Evolutionary conservation across 371 early-diverging fungal species (phyloP).

Genomic region (Zopfochytrium polystomum): DNA sequence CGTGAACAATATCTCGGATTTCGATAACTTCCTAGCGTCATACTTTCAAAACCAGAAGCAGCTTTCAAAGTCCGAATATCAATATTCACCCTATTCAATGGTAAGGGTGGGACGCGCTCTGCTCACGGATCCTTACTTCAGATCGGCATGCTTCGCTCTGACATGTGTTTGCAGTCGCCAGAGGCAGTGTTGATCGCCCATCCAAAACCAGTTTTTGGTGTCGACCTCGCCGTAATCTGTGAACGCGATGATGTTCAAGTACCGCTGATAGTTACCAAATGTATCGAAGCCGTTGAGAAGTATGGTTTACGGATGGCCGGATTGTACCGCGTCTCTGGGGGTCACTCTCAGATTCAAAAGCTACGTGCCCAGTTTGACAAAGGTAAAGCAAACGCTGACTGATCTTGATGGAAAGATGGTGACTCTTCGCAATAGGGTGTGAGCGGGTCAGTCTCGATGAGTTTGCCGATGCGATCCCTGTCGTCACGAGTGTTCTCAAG

Average conservation of each 20-base stretch:
- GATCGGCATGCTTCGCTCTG: neutral
- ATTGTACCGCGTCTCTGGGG: slow-evolving; percentile 81
- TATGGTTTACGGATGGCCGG: slow-evolving; percentile 58
- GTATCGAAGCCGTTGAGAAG: slow-evolving; percentile 72
- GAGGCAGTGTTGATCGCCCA: slow-evolving; percentile 58
- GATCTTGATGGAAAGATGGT: slow-evolving; percentile 4
- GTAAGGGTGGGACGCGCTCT: slow-evolving; percentile 1
- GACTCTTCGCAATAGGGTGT: slow-evolving; percentile 18
- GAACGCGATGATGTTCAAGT: slow-evolving; percentile 64
- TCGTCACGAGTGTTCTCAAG: slow-evolving; percentile 80
- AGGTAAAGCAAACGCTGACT: slow-evolving; percentile 39
- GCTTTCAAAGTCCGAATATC: slow-evolving; percentile 33
- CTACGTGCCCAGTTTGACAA: slow-evolving; percentile 68
- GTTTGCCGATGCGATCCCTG: slow-evolving; percentile 68
- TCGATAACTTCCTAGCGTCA: slow-evolving; percentile 29
- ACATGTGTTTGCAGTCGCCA: slow-evolving; percentile 54
- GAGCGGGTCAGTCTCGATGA: slow-evolving; percentile 61
- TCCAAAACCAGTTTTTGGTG: slow-evolving; percentile 67
- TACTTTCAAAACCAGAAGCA: slow-evolving; percentile 28
- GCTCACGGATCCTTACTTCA: neutral
- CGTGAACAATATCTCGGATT: slow-evolving; percentile 53
- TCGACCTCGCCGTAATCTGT: slow-evolving; percentile 56
- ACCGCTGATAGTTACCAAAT: slow-evolving; percentile 70
- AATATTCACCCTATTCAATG: slow-evolving; percentile 35
- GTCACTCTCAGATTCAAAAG: slow-evolving; percentile 62